phyloP scores from a whole-genome alignment of 169 alveolate genomes.

The Perkinsus marinus region DNA sequence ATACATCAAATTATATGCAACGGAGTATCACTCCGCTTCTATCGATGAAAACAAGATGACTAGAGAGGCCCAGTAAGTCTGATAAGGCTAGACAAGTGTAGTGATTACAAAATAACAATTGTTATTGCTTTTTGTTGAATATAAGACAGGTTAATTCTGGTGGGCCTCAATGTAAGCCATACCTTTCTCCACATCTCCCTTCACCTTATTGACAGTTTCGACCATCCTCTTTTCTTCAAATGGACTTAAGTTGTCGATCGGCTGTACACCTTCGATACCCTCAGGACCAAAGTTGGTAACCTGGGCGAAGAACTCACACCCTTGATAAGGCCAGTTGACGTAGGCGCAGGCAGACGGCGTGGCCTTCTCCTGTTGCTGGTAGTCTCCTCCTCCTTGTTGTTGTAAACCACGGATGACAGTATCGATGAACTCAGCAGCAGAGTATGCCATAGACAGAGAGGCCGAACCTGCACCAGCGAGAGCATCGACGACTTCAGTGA shows the following conservation, averaged over 20 bases:
- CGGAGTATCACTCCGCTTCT: too few relatives aligned
- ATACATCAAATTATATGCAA: too few relatives aligned
- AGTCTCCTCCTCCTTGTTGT: background rate
- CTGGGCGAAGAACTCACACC: background rate
- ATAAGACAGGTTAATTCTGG: too few relatives aligned
- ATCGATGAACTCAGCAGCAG: conserved; percentile 5
- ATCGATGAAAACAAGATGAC: too few relatives aligned
- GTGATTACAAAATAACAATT: too few relatives aligned
- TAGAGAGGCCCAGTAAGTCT: too few relatives aligned
- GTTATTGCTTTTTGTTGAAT: too few relatives aligned
- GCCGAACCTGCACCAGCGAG: conserved; percentile 7
- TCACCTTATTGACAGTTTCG: background rate
- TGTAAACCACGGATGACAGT: background rate
- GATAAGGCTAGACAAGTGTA: too few relatives aligned
- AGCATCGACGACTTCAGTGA: conserved; percentile 4
- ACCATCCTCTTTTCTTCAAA: background rate
- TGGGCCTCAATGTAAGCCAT: background rate
- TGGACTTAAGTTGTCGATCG: background rate
- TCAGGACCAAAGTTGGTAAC: background rate
- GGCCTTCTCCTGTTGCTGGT: background rate
- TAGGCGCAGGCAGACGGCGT: background rate
- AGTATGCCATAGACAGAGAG: conserved; percentile 7
- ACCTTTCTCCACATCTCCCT: background rate
- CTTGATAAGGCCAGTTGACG: background rate
- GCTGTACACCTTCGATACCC: background rate